phyloP scores from a whole-genome alignment of 106 monocot species.

The Dendrobium chrysotoxum region DNA sequence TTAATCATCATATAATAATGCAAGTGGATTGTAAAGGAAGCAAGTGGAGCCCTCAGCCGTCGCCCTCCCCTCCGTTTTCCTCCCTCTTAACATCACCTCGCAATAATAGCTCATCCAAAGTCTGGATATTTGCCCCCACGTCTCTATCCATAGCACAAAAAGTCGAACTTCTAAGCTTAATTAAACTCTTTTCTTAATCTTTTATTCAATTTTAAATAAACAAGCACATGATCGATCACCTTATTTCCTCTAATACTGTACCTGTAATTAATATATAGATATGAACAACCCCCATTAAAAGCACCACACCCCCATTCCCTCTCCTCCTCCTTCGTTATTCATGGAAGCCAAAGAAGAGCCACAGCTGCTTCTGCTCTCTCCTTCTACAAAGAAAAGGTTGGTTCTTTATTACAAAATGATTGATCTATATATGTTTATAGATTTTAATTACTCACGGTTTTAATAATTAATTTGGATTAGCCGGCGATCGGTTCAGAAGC shows the following conservation, averaged over 20 bases:
- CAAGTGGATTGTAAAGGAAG: too few species aligned
- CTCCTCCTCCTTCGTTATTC: neutral
- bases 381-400: neutral
- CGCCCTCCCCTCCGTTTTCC: neutral
- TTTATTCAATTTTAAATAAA: neutral
- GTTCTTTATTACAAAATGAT: neutral
- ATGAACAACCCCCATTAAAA: neutral
- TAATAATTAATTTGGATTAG: neutral
- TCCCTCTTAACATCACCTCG: neutral
- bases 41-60: too few species aligned
- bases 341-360: neutral
- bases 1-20: too few species aligned
- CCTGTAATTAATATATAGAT: neutral
- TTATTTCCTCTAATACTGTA: neutral
- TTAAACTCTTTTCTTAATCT: neutral
- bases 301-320: neutral
- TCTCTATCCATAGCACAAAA: neutral
- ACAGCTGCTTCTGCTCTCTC: neutral
- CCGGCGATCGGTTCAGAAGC: slow-evolving; percentile 22
- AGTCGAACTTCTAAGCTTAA: neutral
- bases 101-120: neutral
- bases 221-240: neutral
- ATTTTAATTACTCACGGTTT: neutral
- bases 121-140: slow-evolving; percentile 2
- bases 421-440: neutral